phyloP scores from a whole-genome alignment of 1,284 basidiomycete genomes.

The Singerocomus rubriflavus region DNA sequence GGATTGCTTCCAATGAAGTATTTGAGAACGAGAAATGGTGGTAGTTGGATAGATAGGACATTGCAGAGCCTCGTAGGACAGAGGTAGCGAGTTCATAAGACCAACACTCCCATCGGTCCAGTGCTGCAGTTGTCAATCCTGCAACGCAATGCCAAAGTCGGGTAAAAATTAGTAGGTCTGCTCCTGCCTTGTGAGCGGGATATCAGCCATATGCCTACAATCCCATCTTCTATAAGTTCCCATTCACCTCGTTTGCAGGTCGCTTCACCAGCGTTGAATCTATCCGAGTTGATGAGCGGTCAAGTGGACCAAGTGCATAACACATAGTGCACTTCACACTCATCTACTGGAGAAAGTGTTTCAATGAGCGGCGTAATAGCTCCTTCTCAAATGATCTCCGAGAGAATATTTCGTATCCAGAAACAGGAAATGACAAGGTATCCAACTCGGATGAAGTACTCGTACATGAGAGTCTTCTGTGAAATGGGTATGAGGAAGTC shows the following conservation, averaged over 20 bases:
- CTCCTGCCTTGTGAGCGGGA: slow-evolving; percentile 44
- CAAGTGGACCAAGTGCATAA: slow-evolving; percentile 37
- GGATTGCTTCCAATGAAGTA: slow-evolving; percentile 8
- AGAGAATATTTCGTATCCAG: slow-evolving; percentile 73
- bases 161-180: slow-evolving; percentile 18
- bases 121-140: slow-evolving; percentile 56
- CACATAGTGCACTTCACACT: slow-evolving; percentile 33
- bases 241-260: slow-evolving; percentile 72
- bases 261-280: slow-evolving; percentile 54
- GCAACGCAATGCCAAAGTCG: slow-evolving; percentile 20
- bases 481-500: slow-evolving; percentile 53
- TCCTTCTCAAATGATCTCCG: slow-evolving; percentile 69
- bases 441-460: slow-evolving; percentile 43
- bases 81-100: slow-evolving; percentile 57
- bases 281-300: slow-evolving; percentile 46
- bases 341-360: slow-evolving; percentile 50
- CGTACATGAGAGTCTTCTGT: slow-evolving; percentile 40
- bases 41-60: slow-evolving; percentile 43
- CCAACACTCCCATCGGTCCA: slow-evolving; percentile 82
- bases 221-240: slow-evolving; percentile 53
- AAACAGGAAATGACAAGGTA: slow-evolving; percentile 63
- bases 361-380: slow-evolving; percentile 48
- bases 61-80: slow-evolving; percentile 46
- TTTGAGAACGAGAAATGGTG: slow-evolving; percentile 14
- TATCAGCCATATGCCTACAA: slow-evolving; percentile 66